Evolutionary conservation across 2,329 filamentous ascomycete genomes (phyloP).

Genomic region (Juglanconis oblonga): DNA sequence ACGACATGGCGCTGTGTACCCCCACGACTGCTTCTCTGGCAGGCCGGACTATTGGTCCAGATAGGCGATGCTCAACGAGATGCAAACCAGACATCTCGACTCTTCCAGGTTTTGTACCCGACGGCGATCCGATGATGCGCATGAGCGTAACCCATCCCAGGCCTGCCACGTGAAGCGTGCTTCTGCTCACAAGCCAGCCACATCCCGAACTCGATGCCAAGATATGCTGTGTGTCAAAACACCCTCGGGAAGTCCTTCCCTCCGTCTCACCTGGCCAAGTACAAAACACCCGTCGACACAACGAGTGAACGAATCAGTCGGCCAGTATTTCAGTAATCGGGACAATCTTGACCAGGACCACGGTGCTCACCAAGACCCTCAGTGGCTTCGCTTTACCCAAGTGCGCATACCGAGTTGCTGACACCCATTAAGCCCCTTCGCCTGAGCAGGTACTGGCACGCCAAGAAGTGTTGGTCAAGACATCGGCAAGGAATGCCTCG

Average conservation of each 20-base stretch:
- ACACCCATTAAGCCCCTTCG: no score
- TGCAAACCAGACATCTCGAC: background rate
- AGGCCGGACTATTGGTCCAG: no score
- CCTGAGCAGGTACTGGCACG: no score
- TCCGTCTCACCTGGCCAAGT: constrained; percentile 9
- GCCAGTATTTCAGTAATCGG: no score
- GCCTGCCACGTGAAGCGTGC: background rate
- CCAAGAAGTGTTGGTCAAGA: background rate
- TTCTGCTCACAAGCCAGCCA: background rate
- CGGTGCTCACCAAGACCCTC: no score
- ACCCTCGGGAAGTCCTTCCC: background rate
- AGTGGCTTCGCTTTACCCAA: no score
- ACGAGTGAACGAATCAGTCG: background rate
- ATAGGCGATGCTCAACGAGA: no score
- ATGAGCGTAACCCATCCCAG: background rate
- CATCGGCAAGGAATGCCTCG: background rate
- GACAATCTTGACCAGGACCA: no score
- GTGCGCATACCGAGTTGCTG: no score
- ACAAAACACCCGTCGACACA: constrained; percentile 9
- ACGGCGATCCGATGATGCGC: background rate
- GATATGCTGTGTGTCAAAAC: constrained; percentile 2
- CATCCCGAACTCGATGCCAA: background rate
- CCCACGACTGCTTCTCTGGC: no score
- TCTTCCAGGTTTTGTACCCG: no score
- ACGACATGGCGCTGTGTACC: no score